Evolutionary conservation across 2,329 filamentous ascomycete species (phyloP).

Genomic region (Verticillium zaregamsianum): DNA sequence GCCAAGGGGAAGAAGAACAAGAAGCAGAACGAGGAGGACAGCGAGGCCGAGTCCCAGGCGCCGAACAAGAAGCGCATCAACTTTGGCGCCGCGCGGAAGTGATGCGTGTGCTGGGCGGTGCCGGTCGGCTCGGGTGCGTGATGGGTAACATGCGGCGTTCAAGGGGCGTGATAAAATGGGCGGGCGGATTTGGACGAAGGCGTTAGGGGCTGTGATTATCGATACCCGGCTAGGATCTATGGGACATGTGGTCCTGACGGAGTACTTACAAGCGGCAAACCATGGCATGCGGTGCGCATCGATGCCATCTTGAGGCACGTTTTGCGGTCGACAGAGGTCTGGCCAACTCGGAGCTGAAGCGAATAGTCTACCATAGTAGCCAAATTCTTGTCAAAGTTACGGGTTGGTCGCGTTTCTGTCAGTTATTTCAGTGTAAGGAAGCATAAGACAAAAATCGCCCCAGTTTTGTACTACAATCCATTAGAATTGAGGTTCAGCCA

Average conservation of each 20-base stretch:
- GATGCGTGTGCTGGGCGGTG: slow-evolving; percentile 1
- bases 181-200: neutral
- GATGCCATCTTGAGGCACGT: too few species aligned
- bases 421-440: too few species aligned
- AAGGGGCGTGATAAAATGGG: neutral
- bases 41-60: slow-evolving; percentile 52
- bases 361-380: too few species aligned
- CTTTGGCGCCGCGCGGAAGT: slow-evolving; percentile 52
- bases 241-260: neutral
- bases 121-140: neutral
- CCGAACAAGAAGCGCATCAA: slow-evolving; percentile 54
- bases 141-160: neutral
- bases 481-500: too few species aligned
- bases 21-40: slow-evolving; percentile 48
- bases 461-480: too few species aligned
- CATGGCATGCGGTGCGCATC: too few species aligned
- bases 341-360: too few species aligned
- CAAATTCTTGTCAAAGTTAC: too few species aligned
- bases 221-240: neutral
- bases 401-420: too few species aligned
- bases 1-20: slow-evolving; percentile 48
- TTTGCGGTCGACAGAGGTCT: too few species aligned
- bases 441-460: too few species aligned
- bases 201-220: neutral
- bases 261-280: too few species aligned